A percentile compares a stretch with the other conserved stretches of the same genome.
Evolutionary conservation across 306 rosid genomes (phyloP).

Genomic region (Vigna mungo): DNA sequence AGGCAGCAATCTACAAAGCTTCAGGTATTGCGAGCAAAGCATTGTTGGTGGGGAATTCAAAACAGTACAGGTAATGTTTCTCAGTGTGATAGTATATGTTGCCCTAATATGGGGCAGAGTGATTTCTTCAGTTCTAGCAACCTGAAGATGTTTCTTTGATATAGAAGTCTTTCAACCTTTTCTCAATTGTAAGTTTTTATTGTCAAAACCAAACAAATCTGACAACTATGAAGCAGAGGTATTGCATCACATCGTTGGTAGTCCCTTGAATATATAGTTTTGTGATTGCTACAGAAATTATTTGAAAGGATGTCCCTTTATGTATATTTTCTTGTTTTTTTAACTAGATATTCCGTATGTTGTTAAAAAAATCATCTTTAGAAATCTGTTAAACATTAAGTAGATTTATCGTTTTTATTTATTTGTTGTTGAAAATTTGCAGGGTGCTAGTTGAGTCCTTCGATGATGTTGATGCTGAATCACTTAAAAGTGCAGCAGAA

Average conservation of each 20-base stretch:
- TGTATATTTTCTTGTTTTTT: constrained; percentile 10
- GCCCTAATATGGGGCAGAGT: constrained; percentile 17
- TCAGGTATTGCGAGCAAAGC: constrained; percentile 70
- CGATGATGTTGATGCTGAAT: constrained; percentile 85
- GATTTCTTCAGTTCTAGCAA: constrained; percentile 16
- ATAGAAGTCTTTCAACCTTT: constrained; percentile 2
- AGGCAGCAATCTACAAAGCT: constrained; percentile 84
- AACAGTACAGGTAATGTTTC: constrained; percentile 69
- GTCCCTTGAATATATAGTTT: constrained; percentile 20
- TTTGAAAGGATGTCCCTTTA: constrained; percentile 18
- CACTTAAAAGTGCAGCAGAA: constrained; percentile 88
- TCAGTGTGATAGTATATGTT: constrained; percentile 19
- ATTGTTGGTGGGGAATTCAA: constrained; percentile 68
- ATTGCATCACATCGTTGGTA: constrained; percentile 31
- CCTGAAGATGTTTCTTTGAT: neutral
- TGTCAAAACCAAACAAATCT: constrained; percentile 19
- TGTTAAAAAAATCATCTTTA: neutral
- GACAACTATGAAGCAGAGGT: constrained; percentile 29
- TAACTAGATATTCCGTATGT: neutral
- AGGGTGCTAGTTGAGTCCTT: constrained; percentile 86
- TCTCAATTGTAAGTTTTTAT: constrained; percentile 1
- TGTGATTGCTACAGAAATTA: constrained; percentile 29
- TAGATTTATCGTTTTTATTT: constrained; percentile 27
- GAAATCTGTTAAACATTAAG: neutral
- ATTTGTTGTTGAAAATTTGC: constrained; percentile 37